These are phyloP conservation scores for Anethum foeniculum DNA, from an alignment of 140 eudicot species.

Conservation along the genomic window DNA sequence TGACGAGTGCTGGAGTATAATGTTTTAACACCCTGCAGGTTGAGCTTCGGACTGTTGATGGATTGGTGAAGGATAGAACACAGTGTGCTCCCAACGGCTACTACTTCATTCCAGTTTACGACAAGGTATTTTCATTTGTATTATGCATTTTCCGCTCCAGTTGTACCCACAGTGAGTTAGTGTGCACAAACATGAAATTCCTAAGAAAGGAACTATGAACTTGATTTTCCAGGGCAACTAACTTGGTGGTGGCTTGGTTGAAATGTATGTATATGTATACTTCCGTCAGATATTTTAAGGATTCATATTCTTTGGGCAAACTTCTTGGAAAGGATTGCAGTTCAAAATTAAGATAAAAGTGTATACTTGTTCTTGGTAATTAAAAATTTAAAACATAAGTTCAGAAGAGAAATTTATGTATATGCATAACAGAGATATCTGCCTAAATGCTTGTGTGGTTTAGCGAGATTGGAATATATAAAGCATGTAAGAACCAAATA, in stretches of 20 bases:
- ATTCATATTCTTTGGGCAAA: background rate
- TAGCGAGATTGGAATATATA: background rate
- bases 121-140: slow-evolving; percentile 49
- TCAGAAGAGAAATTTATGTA: background rate
- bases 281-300: background rate
- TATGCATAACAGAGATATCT: background rate
- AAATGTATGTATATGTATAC: background rate
- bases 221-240: background rate
- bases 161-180: background rate
- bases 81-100: slow-evolving; percentile 99
- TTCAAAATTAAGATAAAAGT: background rate
- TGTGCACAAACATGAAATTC: background rate
- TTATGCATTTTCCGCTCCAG: slow-evolving; percentile 1
- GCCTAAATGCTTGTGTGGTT: background rate
- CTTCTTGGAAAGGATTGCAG: background rate
- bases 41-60: slow-evolving; percentile 92
- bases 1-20: background rate
- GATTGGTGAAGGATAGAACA: slow-evolving; percentile 91
- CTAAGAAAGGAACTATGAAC: background rate
- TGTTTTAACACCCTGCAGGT: slow-evolving; percentile 42
- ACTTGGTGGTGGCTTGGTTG: background rate
- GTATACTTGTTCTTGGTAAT: background rate
- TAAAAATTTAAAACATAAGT: background rate
- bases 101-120: slow-evolving; percentile 98
- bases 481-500: background rate